phyloP scores from a whole-genome alignment of 2,329 filamentous ascomycete genomes.

The Ampelomyces quisqualis region DNA sequence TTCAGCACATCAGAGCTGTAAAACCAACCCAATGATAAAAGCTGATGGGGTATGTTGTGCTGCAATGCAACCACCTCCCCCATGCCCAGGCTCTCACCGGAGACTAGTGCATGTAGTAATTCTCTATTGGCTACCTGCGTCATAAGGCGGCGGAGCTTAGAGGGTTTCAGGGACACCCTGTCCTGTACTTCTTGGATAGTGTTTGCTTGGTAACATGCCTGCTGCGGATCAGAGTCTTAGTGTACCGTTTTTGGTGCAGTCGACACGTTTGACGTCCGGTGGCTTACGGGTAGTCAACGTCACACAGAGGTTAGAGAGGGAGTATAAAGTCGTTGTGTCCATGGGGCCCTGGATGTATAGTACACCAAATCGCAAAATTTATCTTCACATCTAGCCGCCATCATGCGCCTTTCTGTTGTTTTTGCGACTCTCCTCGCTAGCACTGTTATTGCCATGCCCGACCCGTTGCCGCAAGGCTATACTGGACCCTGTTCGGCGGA shows the following conservation, averaged over 20 bases:
- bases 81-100: no score
- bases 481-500: conserved; percentile 15
- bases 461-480: conserved; percentile 25
- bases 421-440: conserved; percentile 16
- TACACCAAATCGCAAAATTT: not conserved
- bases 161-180: conserved; percentile 4
- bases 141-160: conserved; percentile 5
- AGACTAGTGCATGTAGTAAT: no score
- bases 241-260: conserved; percentile 7
- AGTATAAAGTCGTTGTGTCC: conserved; percentile 1
- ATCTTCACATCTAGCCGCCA: conserved; percentile 1
- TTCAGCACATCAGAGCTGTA: no score
- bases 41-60: no score
- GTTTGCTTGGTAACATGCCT: conserved; percentile 2
- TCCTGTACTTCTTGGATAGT: conserved; percentile 6
- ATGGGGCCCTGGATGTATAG: not conserved
- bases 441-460: conserved; percentile 22
- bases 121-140: conserved; percentile 8
- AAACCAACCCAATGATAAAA: no score
- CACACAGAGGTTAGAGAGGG: conserved; percentile 4
- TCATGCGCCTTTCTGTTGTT: conserved; percentile 18
- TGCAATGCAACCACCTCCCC: no score
- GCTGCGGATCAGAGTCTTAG: conserved; percentile 8
- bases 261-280: conserved; percentile 4
- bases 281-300: conserved; percentile 1